Conservation (phyloP, 2,329 filamentous ascomycete genomes). For the Exophiala sp. region DNA sequence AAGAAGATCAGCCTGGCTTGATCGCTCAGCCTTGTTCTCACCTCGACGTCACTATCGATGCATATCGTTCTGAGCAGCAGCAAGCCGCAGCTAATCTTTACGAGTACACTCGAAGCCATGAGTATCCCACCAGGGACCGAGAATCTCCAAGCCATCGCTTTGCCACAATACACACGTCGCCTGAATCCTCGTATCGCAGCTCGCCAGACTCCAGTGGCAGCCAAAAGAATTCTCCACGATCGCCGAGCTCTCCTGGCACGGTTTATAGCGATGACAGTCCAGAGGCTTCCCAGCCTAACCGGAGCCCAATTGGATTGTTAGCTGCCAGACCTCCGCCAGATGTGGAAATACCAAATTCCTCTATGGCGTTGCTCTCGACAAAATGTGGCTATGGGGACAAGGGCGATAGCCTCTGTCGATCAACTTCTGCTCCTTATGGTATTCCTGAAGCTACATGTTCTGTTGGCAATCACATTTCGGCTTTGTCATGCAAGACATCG, state of each 20-base stretch:
- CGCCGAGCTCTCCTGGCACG: neutral
- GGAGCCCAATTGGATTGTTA: no score
- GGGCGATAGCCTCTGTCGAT: no score
- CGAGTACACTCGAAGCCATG: no score
- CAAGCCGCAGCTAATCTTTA: no score
- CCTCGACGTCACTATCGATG: neutral
- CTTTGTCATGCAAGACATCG: neutral
- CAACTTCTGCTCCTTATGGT: no score
- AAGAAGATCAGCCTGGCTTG: no score
- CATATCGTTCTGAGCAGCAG: neutral
- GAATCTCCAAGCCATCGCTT: neutral
- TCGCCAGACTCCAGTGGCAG: neutral
- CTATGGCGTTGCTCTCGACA: neutral
- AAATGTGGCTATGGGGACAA: no score
- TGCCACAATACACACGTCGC: neutral
- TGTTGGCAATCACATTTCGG: no score
- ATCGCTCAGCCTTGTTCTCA: neutral
- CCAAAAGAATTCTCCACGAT: neutral
- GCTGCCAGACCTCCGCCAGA: no score
- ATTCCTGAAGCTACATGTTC: no score
- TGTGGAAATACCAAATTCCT: neutral
- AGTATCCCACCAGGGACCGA: neutral
- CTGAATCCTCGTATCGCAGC: neutral
- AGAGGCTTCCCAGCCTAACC: neutral
- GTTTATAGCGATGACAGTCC: neutral